phyloP scores from a whole-genome alignment of 371 early-diverging fungal species.

The Smittium culicis region DNA sequence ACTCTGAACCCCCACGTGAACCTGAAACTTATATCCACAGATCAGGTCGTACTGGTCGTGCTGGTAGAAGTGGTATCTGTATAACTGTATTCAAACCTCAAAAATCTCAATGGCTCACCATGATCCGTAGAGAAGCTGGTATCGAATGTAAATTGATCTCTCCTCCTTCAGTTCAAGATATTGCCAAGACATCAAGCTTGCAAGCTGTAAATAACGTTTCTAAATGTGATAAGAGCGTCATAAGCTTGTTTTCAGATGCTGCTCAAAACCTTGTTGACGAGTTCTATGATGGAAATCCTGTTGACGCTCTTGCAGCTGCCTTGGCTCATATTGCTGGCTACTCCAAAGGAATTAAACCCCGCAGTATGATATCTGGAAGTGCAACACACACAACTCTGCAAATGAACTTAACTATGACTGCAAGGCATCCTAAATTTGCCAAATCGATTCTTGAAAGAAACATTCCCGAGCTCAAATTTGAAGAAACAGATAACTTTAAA shows the following conservation, averaged over 20 bases:
- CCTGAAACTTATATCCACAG: slow-evolving; percentile 93
- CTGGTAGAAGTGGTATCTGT: slow-evolving; percentile 78
- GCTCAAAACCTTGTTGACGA: slow-evolving; percentile 54
- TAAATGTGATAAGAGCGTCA: slow-evolving; percentile 51
- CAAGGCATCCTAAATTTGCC: slow-evolving; percentile 68
- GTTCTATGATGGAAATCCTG: slow-evolving; percentile 36
- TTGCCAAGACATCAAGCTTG: slow-evolving; percentile 58
- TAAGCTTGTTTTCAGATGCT: slow-evolving; percentile 55
- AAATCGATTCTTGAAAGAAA: slow-evolving; percentile 50
- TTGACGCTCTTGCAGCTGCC: slow-evolving; percentile 62
- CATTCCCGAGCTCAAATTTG: slow-evolving; percentile 44
- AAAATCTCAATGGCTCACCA: slow-evolving; percentile 59
- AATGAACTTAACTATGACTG: slow-evolving; percentile 44
- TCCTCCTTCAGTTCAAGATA: slow-evolving; percentile 79
- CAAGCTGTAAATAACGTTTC: slow-evolving; percentile 55
- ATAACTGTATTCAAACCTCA: slow-evolving; percentile 80
- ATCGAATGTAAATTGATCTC: slow-evolving; percentile 61
- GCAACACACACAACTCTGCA: slow-evolving; percentile 64
- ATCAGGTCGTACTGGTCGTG: slow-evolving; percentile 96
- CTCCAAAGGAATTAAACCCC: slow-evolving; percentile 56
- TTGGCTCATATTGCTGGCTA: slow-evolving; percentile 76
- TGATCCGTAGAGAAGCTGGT: slow-evolving; percentile 60
- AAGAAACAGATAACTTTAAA: slow-evolving; percentile 56
- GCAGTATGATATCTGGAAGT: slow-evolving; percentile 66
- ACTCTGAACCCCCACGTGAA: slow-evolving; percentile 90